These are phyloP conservation scores for Stentor roeselii DNA, from an alignment of 73 alveolate genomes.

Conservation along the genomic window DNA sequence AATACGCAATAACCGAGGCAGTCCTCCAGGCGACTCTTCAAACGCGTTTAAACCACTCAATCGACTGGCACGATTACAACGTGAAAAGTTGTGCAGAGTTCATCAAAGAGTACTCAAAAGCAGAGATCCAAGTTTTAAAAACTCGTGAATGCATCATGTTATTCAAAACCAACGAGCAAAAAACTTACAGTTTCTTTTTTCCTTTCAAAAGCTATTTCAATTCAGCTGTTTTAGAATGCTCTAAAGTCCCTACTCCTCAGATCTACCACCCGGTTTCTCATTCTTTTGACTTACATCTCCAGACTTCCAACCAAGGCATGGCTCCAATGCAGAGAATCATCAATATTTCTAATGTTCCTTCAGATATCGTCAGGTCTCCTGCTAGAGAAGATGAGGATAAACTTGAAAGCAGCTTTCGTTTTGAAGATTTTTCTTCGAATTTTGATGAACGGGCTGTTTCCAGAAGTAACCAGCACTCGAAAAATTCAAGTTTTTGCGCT, in stretches of 20 bases:
- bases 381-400: background rate
- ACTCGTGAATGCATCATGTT: background rate
- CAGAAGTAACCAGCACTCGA: constrained; percentile 5
- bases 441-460: background rate
- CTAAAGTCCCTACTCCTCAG: background rate
- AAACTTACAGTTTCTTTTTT: background rate
- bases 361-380: background rate
- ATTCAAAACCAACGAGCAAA: background rate
- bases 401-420: background rate
- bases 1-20: background rate
- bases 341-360: background rate
- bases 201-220: background rate
- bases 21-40: background rate
- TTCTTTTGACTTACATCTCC: background rate
- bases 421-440: background rate
- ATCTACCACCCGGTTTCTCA: background rate
- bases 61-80: background rate
- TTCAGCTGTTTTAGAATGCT: background rate
- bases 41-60: background rate
- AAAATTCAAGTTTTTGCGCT: background rate
- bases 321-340: background rate
- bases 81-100: background rate
- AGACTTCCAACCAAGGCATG: background rate
- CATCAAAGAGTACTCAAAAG: background rate
- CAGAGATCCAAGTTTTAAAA: background rate